Evolutionary conservation across 2,329 filamentous ascomycete species (phyloP), one percentile per base, ranked within the genome.

Genomic region (Penicillium sp.): DNA sequence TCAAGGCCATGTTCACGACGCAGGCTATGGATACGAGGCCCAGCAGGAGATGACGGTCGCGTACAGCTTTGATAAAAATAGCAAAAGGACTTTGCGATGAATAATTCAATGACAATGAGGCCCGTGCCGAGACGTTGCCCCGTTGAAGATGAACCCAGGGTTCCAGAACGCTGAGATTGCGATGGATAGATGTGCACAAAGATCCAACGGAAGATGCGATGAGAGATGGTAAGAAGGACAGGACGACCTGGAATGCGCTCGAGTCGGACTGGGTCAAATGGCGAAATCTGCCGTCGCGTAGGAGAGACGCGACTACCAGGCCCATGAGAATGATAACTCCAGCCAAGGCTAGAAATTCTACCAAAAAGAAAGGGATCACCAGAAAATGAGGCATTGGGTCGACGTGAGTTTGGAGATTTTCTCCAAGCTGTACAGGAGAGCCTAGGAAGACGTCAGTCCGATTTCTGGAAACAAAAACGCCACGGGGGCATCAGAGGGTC

Each of bases 131-230:
- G 0, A 64, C 70, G 56, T 62, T 65, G 4, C 70, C 70, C 2
- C 67, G 62, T 39, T 72, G 70, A 4, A 72, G 61, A 27, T 72
- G 69, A 6, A 72, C 69, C 70, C 70, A 72, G 2, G 70, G 70
- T 52, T 72, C 70, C 10, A 72, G 60, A 6, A 72, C 66, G 18
- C 66, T 70, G 24, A 72, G 56, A 21, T 72, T 70, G 4, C 70
- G 68, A 34, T 71, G 66, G 34, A 72, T 72, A 0, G 70, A 72
- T 1, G 63, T 69, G 49, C 69, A 72, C 5, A 72, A 52, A 4
- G 70, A 62, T 8, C 66, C 67, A 1, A 72, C 69, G 0, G 66
- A 63, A 2, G 70, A 71, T 1, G 70, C 70, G 3, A 72, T 65
- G 10, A 72, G 52, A 1, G 69, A 70, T 8, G 70, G 70, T 4